These are phyloP conservation scores for Monascus purpureus DNA, from an alignment of 495 filamentous ascomycete genomes.

Conservation along the genomic window DNA sequence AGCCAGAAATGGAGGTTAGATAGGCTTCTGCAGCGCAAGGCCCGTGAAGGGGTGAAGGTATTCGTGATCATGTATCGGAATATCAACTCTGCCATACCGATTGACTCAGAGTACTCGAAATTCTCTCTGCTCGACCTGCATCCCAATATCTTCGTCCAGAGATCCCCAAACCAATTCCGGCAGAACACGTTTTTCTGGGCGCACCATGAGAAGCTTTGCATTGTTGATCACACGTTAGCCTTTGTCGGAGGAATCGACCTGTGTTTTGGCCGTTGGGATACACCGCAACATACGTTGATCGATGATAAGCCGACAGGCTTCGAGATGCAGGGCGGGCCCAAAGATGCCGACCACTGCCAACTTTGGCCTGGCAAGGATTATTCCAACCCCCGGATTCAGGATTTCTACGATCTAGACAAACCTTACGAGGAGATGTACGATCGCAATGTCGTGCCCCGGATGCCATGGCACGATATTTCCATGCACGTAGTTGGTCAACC, in stretches of 20 bases:
- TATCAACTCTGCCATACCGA: conserved; percentile 93
- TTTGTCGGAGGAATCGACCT: conserved; percentile 96
- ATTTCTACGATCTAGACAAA: conserved; percentile 87
- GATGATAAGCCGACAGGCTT: conserved; percentile 96
- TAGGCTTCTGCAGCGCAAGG: conserved; percentile 85
- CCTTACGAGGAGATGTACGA: conserved; percentile 99
- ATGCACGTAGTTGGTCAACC: conserved; percentile 99
- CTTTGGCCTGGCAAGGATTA: conserved; percentile 98
- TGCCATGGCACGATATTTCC: conserved; percentile 98
- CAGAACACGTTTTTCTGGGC: conserved; percentile 99
- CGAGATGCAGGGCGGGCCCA: conserved; percentile 58
- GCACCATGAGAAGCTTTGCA: conserved; percentile 92
- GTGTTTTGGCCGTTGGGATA: conserved; percentile 97
- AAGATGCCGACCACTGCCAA: conserved; percentile 89
- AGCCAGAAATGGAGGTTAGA: conserved; percentile 98
- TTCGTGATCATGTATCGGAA: conserved; percentile 98
- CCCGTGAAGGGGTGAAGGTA: conserved; percentile 88
- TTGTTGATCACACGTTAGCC: conserved; percentile 91
- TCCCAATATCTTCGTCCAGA: conserved; percentile 88
- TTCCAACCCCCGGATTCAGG: conserved; percentile 86
- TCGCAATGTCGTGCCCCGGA: conserved; percentile 68
- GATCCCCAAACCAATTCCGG: conserved; percentile 92
- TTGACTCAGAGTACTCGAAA: conserved; percentile 98
- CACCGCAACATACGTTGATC: conserved; percentile 73
- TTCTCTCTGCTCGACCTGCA: conserved; percentile 93